These are phyloP conservation scores for Glycyrrhiza uralensis DNA, from an alignment of 306 rosid genomes.

Conservation along the genomic window DNA sequence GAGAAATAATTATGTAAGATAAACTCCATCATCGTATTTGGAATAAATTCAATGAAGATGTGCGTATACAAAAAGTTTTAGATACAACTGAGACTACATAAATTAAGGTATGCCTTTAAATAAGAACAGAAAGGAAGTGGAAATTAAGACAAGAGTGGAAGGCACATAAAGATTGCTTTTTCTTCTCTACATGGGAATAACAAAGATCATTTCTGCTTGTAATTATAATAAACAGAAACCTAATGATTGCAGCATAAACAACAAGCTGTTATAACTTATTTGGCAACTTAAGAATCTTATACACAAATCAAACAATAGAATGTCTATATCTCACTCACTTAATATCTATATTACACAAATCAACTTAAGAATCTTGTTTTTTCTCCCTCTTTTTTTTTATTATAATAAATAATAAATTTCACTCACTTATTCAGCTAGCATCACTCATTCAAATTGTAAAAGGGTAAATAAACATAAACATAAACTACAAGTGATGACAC, in stretches of 20 bases:
- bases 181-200: background rate
- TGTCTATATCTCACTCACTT: conserved; percentile 23
- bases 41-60: conserved; percentile 18
- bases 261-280: conserved; percentile 47
- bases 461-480: background rate
- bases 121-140: background rate
- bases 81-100: background rate
- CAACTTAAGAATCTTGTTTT: too few species aligned
- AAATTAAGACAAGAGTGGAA: background rate
- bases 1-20: conserved; percentile 26
- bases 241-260: conserved; percentile 31
- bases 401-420: conserved; percentile 5
- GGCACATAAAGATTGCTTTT: background rate
- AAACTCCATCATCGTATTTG: background rate
- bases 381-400: background rate
- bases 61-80: background rate
- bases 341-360: too few species aligned
- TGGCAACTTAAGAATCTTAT: conserved; percentile 27
- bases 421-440: conserved; percentile 33
- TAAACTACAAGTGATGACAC: conserved; percentile 1
- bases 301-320: conserved; percentile 44
- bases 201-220: background rate
- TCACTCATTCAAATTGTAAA: conserved; percentile 35
- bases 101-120: background rate
- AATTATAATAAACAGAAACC: conserved; percentile 14